These are phyloP conservation scores for Kwoniella newhampshirensis DNA, from an alignment of 768 basidiomycete species.

Conservation along the genomic window DNA sequence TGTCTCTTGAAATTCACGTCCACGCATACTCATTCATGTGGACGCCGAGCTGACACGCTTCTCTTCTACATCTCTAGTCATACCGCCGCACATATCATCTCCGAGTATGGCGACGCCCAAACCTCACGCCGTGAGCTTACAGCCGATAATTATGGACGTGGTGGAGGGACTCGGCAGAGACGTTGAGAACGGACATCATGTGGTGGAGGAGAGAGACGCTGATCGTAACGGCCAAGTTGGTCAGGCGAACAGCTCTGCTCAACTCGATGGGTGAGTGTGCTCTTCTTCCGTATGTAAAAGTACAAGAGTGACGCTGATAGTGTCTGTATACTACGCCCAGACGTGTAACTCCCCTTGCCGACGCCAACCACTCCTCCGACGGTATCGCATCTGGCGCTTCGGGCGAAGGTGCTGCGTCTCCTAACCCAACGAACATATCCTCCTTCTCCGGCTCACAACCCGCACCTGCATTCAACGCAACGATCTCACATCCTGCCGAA, in stretches of 20 bases:
- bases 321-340: neutral
- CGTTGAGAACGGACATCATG: too few relatives aligned
- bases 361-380: neutral
- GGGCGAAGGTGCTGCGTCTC: too few relatives aligned
- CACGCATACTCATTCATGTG: too few relatives aligned
- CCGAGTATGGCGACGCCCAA: slow-evolving; percentile 15
- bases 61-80: slow-evolving; percentile 4
- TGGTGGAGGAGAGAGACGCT: too few relatives aligned
- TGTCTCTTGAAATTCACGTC: too few relatives aligned
- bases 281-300: neutral
- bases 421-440: slow-evolving; percentile 20
- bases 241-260: too few relatives aligned
- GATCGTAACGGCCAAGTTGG: too few relatives aligned
- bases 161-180: neutral
- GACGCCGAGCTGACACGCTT: neutral
- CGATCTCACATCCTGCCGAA: slow-evolving; percentile 23
- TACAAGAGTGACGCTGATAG: too few relatives aligned
- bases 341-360: slow-evolving; percentile 16
- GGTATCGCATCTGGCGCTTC: neutral
- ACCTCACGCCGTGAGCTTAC: slow-evolving; percentile 10
- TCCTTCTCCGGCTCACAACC: neutral
- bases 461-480: slow-evolving; percentile 3
- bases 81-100: slow-evolving; percentile 15
- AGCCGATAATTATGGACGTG: neutral
- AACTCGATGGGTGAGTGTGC: slow-evolving; percentile 10